Evolutionary conservation across 2,329 filamentous ascomycete genomes (phyloP), one percentile per base, ranked within the genome.

Genomic region (Neopestalotiopsis clavispora): DNA sequence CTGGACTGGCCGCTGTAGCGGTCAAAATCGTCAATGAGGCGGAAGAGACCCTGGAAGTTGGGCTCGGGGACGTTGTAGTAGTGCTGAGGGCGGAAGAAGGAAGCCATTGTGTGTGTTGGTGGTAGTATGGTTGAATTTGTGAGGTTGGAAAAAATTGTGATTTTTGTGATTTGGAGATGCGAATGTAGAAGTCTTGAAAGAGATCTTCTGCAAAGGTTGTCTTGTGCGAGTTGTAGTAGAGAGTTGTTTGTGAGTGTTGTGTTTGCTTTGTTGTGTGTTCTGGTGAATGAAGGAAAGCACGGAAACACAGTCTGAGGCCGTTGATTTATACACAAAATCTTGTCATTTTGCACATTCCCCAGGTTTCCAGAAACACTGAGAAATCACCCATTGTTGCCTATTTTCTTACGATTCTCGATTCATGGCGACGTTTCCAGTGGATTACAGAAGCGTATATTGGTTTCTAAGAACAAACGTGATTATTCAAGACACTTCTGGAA

Each of bases 1-100:
- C 84, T 81, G 60, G 81, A 82, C 32, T 62, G 59, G 32, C n/a
- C 34, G 28, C 30, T 38, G 80, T 90, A 89, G 77, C 80, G 83
- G 76, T 91, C 88, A 72, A 88, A 90, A 80, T 90, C 88, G 74
- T 90, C 87, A 64, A 91, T 85, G 70, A 91, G 84, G 69, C 87
- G 87, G 85, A 91, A 90, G 75, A 91, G 86, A 67, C 88, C 86
- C 49, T 84, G 84, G 79, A 89, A 88, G 78, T 85, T 85, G 73
- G 83, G 76, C 77, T 85, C 81, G 71, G 80, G 73, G 65, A 70
- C 67, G 75, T 83, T 79, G 83, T 86, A 83, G 74, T 85, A 80
- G 75, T 81, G 81, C 75, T 81, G 81, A 78, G 84, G 84, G 69
- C 86, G 83, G 82, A 90, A 90, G 82, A 90, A 67, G 17, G 65